Percentiles rank a stretch among this genome's conserved stretches.
Evolutionary conservation across 1,284 basidiomycete species (phyloP).

Genomic region (Heterobasidion parviporum): DNA sequence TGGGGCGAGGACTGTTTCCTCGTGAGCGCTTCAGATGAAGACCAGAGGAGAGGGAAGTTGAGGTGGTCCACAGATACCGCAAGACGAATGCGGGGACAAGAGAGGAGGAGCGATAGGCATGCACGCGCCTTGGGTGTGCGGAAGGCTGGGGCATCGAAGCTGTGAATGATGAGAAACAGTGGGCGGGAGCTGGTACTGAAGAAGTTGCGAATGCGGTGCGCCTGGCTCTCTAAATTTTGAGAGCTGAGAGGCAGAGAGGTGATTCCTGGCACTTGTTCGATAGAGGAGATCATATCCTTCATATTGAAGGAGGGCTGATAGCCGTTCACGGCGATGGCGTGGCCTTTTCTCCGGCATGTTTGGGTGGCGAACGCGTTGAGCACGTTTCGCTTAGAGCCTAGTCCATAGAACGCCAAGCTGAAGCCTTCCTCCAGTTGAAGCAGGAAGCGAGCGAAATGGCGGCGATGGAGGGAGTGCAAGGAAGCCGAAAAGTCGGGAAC

Average conservation of each 20-base stretch:
- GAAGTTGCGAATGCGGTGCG: conserved; percentile 55
- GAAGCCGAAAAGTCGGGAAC: conserved; percentile 19
- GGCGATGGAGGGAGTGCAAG: conserved; percentile 21
- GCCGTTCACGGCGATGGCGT: conserved; percentile 76
- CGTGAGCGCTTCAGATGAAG: conserved; percentile 44
- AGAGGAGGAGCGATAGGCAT: conserved; percentile 61
- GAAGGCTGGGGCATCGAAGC: conserved; percentile 72
- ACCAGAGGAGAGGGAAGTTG: conserved; percentile 73
- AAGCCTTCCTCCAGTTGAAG: conserved; percentile 75
- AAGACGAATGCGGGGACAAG: conserved; percentile 68
- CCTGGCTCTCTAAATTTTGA: conserved; percentile 48
- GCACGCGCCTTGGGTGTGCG: conserved; percentile 55
- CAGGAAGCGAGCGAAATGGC: conserved; percentile 55
- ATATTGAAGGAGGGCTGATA: conserved; percentile 66
- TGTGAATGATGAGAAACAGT: conserved; percentile 80
- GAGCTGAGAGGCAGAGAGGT: conserved; percentile 28
- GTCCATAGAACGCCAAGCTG: conserved; percentile 81
- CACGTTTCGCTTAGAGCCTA: conserved; percentile 73
- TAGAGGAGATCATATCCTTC: conserved; percentile 61
- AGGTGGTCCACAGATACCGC: conserved; percentile 82
- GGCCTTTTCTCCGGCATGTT: conserved; percentile 46
- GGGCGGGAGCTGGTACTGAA: conserved; percentile 31
- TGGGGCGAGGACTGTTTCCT: conserved; percentile 34
- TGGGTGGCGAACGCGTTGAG: conserved; percentile 67
- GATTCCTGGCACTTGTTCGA: conserved; percentile 55